Base-by-base conservation (phyloP, 2,329 filamentous ascomycete species). In the Venturia asperata region DNA sequence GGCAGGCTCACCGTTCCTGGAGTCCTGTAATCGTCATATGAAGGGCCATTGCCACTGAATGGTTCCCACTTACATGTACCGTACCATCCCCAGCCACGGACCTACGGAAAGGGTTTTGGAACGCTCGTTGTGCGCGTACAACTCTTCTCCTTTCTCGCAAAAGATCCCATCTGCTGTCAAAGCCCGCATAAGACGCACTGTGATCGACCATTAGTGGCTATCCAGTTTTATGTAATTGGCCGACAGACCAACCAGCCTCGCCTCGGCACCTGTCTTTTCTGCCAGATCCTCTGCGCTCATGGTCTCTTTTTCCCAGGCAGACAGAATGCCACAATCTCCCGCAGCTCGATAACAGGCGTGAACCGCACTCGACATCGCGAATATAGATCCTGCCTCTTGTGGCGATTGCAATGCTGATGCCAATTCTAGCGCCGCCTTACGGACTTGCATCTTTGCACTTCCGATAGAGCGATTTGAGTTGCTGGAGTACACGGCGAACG, bases 201-300 rank as follows among this genome's bases (percentile, higher is more conserved):
- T 9, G 17, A 47, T n/a, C 21, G 17, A 24, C 3, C 45, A 47
- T 47, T 5, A 47, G 45, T 24, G 21, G 24, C 24, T 39, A 9
- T 39, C 55, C 24, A 58, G 17, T 39, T 5, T 34, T 2, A 58
- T 19, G 55, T 34, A 27, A 4, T 21, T 39, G 7, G 34, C 17
- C 55, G 7, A 58, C 24, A 21, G 7, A 58, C 55, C 55, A 30
- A 58, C n/a, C 24, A 58, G 24, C 27, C 55, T 58, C 19, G 24
- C 24, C 2, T 58, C 21, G 5, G 55, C 55, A 15, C 55, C 55
- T n/a, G 55, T 58, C 17, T 34, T 15, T 30, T 58, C 24, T 19
- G 55, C 55, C 55, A 27, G 24, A 15, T 58, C 24, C 2, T n/a
- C 55, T 15, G 55, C 55, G 34, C 55, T 58, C 55, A 58, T 58